phyloP scores from a whole-genome alignment of 129 eudicot species.

The carrot (Daucus carota) region DH1_v3.0 NC_030385.2:36123001-36123500 shows the following conservation, averaged over 20 bases:
- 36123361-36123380: slow-evolving; percentile 56
- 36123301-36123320: slow-evolving; percentile 74
- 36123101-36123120: slow-evolving; percentile 17
- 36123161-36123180: slow-evolving; percentile 65
- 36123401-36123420: slow-evolving; percentile 51
- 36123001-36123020: slow-evolving; percentile 18
- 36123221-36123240: slow-evolving; percentile 82
- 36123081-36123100: slow-evolving; percentile 10
- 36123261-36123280: slow-evolving; percentile 95
- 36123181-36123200: slow-evolving; percentile 39
- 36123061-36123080: neutral
- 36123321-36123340: slow-evolving; percentile 92
- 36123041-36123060: slow-evolving; percentile 2
- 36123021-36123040: slow-evolving; percentile 28
- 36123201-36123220: slow-evolving; percentile 33
- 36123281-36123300: slow-evolving; percentile 72
- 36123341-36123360: slow-evolving; percentile 66
- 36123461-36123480: slow-evolving; percentile 64
- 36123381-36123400: slow-evolving; percentile 51
- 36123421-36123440: slow-evolving; percentile 61
- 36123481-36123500: slow-evolving; percentile 85
- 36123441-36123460: slow-evolving; percentile 68
- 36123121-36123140: neutral
- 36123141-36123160: slow-evolving; percentile 48
- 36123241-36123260: slow-evolving; percentile 86